Base-by-base conservation (phyloP, 2,329 filamentous ascomycete species). In the Talaromyces sp. region DNA sequence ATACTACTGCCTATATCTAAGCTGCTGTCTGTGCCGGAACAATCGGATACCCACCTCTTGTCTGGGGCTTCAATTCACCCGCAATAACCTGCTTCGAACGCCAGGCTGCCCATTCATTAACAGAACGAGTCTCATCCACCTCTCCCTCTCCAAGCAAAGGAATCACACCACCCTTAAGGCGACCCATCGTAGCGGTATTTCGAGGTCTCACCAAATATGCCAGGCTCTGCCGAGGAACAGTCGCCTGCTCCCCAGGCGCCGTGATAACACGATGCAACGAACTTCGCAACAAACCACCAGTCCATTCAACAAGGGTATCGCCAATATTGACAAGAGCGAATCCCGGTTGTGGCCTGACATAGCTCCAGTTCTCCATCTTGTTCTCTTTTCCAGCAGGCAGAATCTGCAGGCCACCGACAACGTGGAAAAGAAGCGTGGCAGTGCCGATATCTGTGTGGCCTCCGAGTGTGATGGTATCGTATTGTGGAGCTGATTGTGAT, bases 301-400 rank as follows among this genome's bases (percentile, higher is more conserved):
- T 75, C 57, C 79, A 76, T 52, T 78, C 75, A 10, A 78, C 74
- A 48, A 80, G 61, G 1, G 75, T 74, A 59, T 80, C 78, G 2
- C 79, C 78, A 6, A 80, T 64, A 57, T 80, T 80, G 19, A 80
- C 71, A 36, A 81, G 67, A 11, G 69, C 57, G 51, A 60, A 62
- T 1, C 59, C 65, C 1, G 55, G 55, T 8, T 52, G 33, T 1
- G 65, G 65, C 14, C 50, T 47, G 2, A 66, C 55, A 36, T 53
- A 68, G 14, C 52, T 36, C 65, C 65, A 66, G 8, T 60, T 57
- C 9, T 53, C 45, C 5, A 45, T 42, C 11, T 46, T 27, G 17
- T 55, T 55, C 7, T 49, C 37, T 17, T 19, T 27, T 9, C 62
- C 61, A 0, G 64, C 65, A 0, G 56, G 49, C 1, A 73, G 62